Conservation (phyloP, 192 early-diverging fungal genomes). For the Gaertneriomyces semiglobifer region DNA sequence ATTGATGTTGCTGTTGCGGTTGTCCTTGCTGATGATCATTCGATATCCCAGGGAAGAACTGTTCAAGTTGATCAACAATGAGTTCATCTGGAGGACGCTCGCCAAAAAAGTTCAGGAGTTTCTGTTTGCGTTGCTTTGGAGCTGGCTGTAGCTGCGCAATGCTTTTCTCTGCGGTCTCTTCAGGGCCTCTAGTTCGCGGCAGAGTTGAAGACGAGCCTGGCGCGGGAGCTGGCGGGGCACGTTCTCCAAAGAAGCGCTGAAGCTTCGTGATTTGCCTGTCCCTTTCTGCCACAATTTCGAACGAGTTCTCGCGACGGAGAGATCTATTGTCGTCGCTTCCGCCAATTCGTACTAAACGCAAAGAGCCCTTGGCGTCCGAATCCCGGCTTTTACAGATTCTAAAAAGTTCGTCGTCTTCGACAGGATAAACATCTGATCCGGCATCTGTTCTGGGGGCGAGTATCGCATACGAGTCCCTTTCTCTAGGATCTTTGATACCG, state of each 20-base stretch:
- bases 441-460: constrained; percentile 21
- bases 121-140: constrained; percentile 18
- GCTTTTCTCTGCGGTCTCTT: neutral
- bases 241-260: constrained; percentile 19
- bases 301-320: constrained; percentile 5
- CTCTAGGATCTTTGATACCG: constrained; percentile 52
- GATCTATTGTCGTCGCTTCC: neutral
- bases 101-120: constrained; percentile 77
- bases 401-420: constrained; percentile 70
- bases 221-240: constrained; percentile 5
- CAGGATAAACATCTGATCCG: constrained; percentile 12
- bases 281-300: constrained; percentile 3
- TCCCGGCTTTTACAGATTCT: constrained; percentile 59
- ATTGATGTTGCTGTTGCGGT: neutral
- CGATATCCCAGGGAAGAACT: constrained; percentile 79
- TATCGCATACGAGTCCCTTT: constrained; percentile 32
- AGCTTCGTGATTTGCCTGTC: constrained; percentile 7
- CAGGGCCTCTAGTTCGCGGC: neutral
- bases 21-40: too few species aligned
- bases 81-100: constrained; percentile 92
- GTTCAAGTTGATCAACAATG: constrained; percentile 84
- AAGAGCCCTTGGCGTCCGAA: neutral
- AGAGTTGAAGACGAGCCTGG: constrained; percentile 2
- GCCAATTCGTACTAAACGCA: neutral
- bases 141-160: constrained; percentile 1